Percentiles rank a stretch among this genome's conserved stretches.
Conservation (phyloP, 1,139 yeast species). For the Kodamaea ohmeri region DNA sequence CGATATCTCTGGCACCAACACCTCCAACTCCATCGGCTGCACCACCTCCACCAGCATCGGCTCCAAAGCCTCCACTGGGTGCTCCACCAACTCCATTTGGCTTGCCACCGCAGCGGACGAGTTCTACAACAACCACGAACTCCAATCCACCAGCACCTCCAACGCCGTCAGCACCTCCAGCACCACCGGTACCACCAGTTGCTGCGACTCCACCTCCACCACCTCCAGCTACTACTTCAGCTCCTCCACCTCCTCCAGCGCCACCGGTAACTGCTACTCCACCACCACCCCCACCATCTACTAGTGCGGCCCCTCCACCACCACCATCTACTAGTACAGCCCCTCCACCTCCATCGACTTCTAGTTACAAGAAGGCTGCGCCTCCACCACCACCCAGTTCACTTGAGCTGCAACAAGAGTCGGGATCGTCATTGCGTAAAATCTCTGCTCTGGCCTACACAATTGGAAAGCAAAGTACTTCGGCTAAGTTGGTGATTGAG, state of each 20-base stretch:
- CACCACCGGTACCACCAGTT: slow-evolving; percentile 12
- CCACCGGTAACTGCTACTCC: slow-evolving; percentile 15
- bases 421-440: slow-evolving; percentile 51
- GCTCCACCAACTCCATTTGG: too few species aligned
- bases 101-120: too few species aligned
- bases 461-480: slow-evolving; percentile 30
- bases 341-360: slow-evolving; percentile 15
- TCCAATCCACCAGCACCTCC: slow-evolving; percentile 14
- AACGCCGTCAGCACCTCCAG: slow-evolving; percentile 5
- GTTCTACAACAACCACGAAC: too few species aligned
- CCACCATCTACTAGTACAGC: slow-evolving; percentile 15
- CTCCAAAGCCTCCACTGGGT: slow-evolving; percentile 2
- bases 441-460: slow-evolving; percentile 61
- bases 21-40: slow-evolving; percentile 1
- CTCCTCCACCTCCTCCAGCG: slow-evolving; percentile 14
- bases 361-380: slow-evolving; percentile 23
- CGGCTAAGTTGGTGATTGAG: slow-evolving; percentile 51
- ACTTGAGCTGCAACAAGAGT: slow-evolving; percentile 44
- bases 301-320: slow-evolving; percentile 12
- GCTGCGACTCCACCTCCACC: slow-evolving; percentile 5
- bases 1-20: background rate
- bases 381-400: slow-evolving; percentile 35
- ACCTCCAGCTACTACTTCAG: slow-evolving; percentile 13
- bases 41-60: background rate
- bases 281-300: slow-evolving; percentile 9